phyloP scores from a whole-genome alignment of 2,329 filamentous ascomycete genomes.

The Botryotinia convoluta region DNA sequence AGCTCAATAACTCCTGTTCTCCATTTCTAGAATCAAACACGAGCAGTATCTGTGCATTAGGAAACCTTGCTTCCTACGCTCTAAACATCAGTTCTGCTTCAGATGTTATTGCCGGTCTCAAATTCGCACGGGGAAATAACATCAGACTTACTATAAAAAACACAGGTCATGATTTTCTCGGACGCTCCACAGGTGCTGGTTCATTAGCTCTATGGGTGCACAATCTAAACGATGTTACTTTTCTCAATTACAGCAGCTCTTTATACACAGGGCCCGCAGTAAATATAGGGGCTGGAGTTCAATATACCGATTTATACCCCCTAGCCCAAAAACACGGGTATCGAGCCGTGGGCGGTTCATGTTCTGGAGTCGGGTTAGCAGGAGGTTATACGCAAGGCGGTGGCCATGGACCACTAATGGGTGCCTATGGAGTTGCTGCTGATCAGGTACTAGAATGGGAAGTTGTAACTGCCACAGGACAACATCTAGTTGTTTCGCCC shows the following conservation, averaged over 20 bases:
- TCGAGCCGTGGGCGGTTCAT: constrained; percentile 13
- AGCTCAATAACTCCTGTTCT: constrained; percentile 37
- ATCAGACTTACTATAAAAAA: constrained; percentile 41
- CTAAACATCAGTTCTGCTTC: constrained; percentile 25
- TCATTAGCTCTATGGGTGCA: constrained; percentile 48
- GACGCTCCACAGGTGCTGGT: constrained; percentile 46
- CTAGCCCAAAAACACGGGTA: constrained; percentile 2
- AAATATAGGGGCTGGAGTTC: constrained; percentile 20
- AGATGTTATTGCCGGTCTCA: constrained; percentile 25
- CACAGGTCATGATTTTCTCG: constrained; percentile 47
- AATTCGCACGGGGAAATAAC: constrained; percentile 37
- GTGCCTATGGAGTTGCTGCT: constrained; percentile 48
- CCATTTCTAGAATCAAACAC: constrained; percentile 35
- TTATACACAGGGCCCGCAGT: constrained; percentile 12
- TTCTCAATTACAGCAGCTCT: constrained; percentile 31
- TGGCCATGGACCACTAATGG: constrained; percentile 51
- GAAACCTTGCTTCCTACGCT: constrained; percentile 20
- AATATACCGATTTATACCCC: not conserved
- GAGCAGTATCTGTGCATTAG: constrained; percentile 37
- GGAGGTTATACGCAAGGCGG: constrained; percentile 13
- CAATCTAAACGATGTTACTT: constrained; percentile 42
- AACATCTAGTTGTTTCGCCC: constrained; percentile 43
- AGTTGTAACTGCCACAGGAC: constrained; percentile 43
- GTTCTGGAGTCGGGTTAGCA: not conserved
- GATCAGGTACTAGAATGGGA: constrained; percentile 45